Evolutionary conservation across 2,329 filamentous ascomycete genomes (phyloP).

Genomic region (Exophiala phaeomuriformis): DNA sequence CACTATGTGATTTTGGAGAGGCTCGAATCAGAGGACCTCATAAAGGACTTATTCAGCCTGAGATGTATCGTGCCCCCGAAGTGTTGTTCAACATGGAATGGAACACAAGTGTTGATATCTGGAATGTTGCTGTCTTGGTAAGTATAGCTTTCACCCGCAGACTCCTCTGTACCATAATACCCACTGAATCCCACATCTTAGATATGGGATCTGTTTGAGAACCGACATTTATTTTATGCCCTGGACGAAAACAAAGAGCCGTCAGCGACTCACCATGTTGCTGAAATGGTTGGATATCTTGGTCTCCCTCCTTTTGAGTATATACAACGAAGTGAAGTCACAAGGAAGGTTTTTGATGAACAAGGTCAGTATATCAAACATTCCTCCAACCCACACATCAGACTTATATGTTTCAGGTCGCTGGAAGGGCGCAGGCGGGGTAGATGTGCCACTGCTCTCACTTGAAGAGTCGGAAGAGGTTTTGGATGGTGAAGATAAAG

Average conservation of each 20-base stretch:
- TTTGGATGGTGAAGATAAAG: constrained; percentile 29
- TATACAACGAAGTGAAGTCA: constrained; percentile 1
- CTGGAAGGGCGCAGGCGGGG: constrained; percentile 5
- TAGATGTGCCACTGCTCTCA: constrained; percentile 3
- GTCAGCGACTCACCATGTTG: constrained; percentile 5
- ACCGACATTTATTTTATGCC: constrained; percentile 3
- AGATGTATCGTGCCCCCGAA: constrained; percentile 30
- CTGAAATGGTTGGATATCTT: constrained; percentile 10
- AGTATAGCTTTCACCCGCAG: neutral
- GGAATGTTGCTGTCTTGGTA: constrained; percentile 2
- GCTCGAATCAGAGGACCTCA: constrained; percentile 25
- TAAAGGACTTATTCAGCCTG: constrained; percentile 26
- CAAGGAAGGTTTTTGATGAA: constrained; percentile 7
- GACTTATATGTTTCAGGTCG: neutral
- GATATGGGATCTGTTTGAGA: constrained; percentile 1
- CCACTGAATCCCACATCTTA: neutral
- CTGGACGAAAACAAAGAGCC: constrained; percentile 1
- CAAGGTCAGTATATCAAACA: constrained; percentile 1
- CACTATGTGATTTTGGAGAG: constrained; percentile 31
- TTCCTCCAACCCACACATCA: neutral
- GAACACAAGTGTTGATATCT: neutral
- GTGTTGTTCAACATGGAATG: constrained; percentile 19
- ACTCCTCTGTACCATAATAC: neutral
- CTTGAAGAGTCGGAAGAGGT: constrained; percentile 11
- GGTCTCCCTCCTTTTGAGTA: neutral